Conservation (phyloP, 169 alveolate species). For the Miamiensis avidus region DNA sequence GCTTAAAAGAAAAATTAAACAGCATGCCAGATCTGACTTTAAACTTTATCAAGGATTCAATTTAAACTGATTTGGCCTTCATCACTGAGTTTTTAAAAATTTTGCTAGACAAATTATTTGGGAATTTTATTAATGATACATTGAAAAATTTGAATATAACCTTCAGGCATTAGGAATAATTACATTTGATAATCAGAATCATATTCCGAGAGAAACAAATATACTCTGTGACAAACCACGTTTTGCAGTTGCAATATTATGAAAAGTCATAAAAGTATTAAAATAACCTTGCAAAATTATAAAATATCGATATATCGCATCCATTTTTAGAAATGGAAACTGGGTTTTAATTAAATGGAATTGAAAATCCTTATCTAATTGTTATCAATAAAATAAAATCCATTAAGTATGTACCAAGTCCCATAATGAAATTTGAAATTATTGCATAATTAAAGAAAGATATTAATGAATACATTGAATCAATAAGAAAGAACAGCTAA, state of each 20-base stretch:
- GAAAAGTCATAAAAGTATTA: not conserved
- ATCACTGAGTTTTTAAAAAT: too few species aligned
- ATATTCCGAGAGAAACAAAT: too few species aligned
- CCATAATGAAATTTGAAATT: not conserved
- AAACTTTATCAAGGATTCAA: not conserved
- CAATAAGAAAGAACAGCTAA: too few species aligned
- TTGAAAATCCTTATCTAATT: not conserved
- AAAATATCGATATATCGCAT: too few species aligned
- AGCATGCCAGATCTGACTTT: not conserved
- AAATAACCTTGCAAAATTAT: not conserved
- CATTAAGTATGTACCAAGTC: not conserved
- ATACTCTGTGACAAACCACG: too few species aligned
- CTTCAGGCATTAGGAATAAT: not conserved
- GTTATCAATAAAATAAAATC: not conserved
- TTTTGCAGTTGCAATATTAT: too few species aligned
- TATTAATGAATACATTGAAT: not conserved
- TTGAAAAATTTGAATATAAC: not conserved
- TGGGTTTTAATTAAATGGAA: not conserved
- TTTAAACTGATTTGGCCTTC: not conserved
- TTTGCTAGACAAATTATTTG: not conserved
- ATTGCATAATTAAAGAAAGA: not conserved
- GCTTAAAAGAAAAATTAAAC: too few species aligned
- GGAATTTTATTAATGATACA: not conserved
- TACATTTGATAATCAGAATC: not conserved
- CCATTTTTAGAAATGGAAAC: too few species aligned